Base-by-base conservation (phyloP, 805 yeast genomes). In the Metschnikowia colocasiae region DNA sequence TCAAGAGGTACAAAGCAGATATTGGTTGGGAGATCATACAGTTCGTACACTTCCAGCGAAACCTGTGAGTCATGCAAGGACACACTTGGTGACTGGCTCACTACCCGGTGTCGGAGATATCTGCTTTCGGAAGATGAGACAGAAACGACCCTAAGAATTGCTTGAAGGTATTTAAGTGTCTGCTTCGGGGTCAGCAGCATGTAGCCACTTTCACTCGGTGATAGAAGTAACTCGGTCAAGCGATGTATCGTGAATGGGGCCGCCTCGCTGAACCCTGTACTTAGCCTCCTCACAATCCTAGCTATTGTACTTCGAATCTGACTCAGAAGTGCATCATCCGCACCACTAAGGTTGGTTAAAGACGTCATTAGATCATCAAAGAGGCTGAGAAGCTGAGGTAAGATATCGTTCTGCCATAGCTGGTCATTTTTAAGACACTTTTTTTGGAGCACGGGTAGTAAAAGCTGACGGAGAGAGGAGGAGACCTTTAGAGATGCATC, bases 191-290 rank as follows among this genome's bases (percentile, higher is more conserved):
- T 49, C 16, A 43, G 16, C 22, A 55, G 43, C 31, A 49, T 41
- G 42, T 55, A 54, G 4, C 57, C 58, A 43, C 59, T 54, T 3
- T 45, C 48, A 1, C 32, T 48, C 30, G 49, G 48, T 22, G 44
- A 30, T 18, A 55, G 49, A 7, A 54, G 33, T n/a, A 55, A 38
- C 39, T 55, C 59, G 2, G 54, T 50, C 16, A 54, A 48, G 20
- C 59, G 49, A 25, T 43, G 53, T n/a, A 55, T 29, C 2, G 59
- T 55, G 40, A 52, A 55, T 6, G 59, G 59, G 9, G 59, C 56
- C 5, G 46, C 45, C 47, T 57, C 57, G 15, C 47, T 38, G 31
- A 70, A 57, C 40, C 65, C 64, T 26, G 64, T 69, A 23, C 54
- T 47, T 48, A 71, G 65, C 40, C 36, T 46, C 10, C 32, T 31